Percentiles rank a stretch among this genome's conserved stretches.
These are phyloP conservation scores for Candida awuae DNA, from an alignment of 805 yeast genomes.

Conservation along the genomic window DNA sequence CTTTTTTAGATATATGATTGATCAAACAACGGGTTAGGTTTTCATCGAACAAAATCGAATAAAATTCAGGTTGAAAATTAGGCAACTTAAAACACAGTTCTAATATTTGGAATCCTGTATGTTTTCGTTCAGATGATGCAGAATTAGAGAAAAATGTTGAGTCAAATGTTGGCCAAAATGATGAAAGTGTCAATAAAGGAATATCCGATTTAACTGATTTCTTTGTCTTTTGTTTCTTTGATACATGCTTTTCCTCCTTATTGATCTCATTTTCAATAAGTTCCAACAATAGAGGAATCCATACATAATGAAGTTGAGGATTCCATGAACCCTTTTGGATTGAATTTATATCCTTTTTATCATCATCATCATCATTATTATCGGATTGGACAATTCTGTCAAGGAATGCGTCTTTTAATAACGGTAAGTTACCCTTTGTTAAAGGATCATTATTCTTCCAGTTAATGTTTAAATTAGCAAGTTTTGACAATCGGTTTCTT, in stretches of 20 bases:
- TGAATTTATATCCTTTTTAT: slow-evolving; percentile 21
- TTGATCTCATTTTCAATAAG: slow-evolving; percentile 21
- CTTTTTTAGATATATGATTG: slow-evolving; percentile 63
- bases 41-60: slow-evolving; percentile 39
- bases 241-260: slow-evolving; percentile 11
- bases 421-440: slow-evolving; percentile 54
- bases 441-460: slow-evolving; percentile 78
- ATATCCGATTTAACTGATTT: slow-evolving; percentile 13
- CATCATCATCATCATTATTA: slow-evolving; percentile 27
- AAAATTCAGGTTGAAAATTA: slow-evolving; percentile 13
- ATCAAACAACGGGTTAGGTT: slow-evolving; percentile 67
- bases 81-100: slow-evolving; percentile 31
- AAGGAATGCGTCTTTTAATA: slow-evolving; percentile 55
- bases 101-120: slow-evolving; percentile 75
- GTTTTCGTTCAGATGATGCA: slow-evolving; percentile 80
- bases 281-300: slow-evolving; percentile 52
- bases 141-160: slow-evolving; percentile 69
- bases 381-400: slow-evolving; percentile 40
- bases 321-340: slow-evolving; percentile 63
- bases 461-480: slow-evolving; percentile 21
- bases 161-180: slow-evolving; percentile 80
- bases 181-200: slow-evolving; percentile 35
- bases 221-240: slow-evolving; percentile 32
- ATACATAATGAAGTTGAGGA: slow-evolving; percentile 67
- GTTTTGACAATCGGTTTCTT: slow-evolving; percentile 14